phyloP scores from a whole-genome alignment of 2,329 filamentous ascomycete genomes.

The Didymella arachidicola region DNA sequence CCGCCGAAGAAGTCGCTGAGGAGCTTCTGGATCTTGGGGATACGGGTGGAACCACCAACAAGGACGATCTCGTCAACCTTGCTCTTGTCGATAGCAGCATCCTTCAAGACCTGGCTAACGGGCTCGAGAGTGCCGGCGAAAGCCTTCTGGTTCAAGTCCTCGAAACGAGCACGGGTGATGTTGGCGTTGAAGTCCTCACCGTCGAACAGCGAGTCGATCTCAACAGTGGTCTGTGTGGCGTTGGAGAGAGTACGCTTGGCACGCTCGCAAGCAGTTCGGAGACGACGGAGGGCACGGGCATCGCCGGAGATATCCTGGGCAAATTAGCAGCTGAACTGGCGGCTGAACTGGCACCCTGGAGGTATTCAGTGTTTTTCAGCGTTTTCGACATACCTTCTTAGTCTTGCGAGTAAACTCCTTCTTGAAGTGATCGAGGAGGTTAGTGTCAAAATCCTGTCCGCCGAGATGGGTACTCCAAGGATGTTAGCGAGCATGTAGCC shows the following conservation, averaged over 20 bases:
- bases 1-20: slow-evolving; percentile 98
- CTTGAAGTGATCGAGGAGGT: slow-evolving; percentile 95
- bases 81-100: slow-evolving; percentile 85
- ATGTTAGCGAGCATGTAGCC: no score
- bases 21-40: slow-evolving; percentile 98
- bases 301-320: slow-evolving; percentile 72
- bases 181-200: slow-evolving; percentile 97
- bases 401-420: slow-evolving; percentile 89
- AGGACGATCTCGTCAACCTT: slow-evolving; percentile 98
- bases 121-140: slow-evolving; percentile 94
- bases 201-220: slow-evolving; percentile 98
- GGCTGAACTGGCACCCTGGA: neutral
- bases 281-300: slow-evolving; percentile 90
- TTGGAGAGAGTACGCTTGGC: slow-evolving; percentile 99
- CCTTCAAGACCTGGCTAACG: slow-evolving; percentile 95
- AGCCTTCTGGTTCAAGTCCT: slow-evolving; percentile 95
- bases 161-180: slow-evolving; percentile 98
- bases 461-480: slow-evolving; percentile 75
- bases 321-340: slow-evolving; percentile 37
- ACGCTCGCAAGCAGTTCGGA: slow-evolving; percentile 98
- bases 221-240: slow-evolving; percentile 95
- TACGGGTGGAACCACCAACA: slow-evolving; percentile 98
- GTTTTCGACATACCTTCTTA: slow-evolving; percentile 32
- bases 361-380: neutral
- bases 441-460: slow-evolving; percentile 96